These are phyloP conservation scores for Aspergillus nomiae DNA, from an alignment of 2,329 filamentous ascomycete species.

Conservation along the genomic window DNA sequence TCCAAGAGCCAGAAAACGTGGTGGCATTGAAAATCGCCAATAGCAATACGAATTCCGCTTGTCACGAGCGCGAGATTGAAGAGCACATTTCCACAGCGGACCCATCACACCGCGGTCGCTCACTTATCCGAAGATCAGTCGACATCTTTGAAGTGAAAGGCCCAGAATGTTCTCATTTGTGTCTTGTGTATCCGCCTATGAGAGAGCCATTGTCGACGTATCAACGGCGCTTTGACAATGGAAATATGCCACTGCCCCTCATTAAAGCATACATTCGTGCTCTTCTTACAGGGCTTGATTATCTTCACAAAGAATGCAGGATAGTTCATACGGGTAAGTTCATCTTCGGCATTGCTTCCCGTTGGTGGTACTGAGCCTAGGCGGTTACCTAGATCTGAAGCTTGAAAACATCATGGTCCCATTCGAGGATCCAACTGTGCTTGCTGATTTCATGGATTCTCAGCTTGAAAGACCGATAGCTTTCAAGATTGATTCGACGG, in stretches of 20 bases:
- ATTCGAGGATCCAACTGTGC: slow-evolving; percentile 32
- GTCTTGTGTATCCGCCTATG: slow-evolving; percentile 43
- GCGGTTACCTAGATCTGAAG: slow-evolving; percentile 41
- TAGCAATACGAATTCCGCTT: slow-evolving; percentile 24
- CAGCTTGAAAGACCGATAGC: slow-evolving; percentile 35
- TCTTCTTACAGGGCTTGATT: slow-evolving; percentile 46
- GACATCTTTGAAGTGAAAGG: slow-evolving; percentile 38
- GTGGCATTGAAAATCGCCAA: slow-evolving; percentile 33
- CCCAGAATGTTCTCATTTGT: slow-evolving; percentile 35
- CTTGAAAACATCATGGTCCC: slow-evolving; percentile 47
- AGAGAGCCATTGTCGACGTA: slow-evolving; percentile 42
- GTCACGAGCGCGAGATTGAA: slow-evolving; percentile 35
- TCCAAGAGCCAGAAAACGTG: slow-evolving; percentile 27
- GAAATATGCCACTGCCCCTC: slow-evolving; percentile 35
- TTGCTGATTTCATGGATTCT: slow-evolving; percentile 35
- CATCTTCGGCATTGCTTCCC: slow-evolving; percentile 14
- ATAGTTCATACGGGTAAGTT: slow-evolving; percentile 45
- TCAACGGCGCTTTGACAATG: slow-evolving; percentile 31
- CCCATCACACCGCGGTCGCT: slow-evolving; percentile 35
- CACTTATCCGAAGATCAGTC: slow-evolving; percentile 36
- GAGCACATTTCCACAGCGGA: slow-evolving; percentile 35
- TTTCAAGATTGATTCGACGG: slow-evolving; percentile 36
- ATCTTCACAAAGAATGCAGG: slow-evolving; percentile 45
- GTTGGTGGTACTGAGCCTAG: slow-evolving; percentile 16
- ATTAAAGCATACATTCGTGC: slow-evolving; percentile 40